phyloP scores from a whole-genome alignment of 1,284 basidiomycete genomes.

The Polyporus tsugae region DNA sequence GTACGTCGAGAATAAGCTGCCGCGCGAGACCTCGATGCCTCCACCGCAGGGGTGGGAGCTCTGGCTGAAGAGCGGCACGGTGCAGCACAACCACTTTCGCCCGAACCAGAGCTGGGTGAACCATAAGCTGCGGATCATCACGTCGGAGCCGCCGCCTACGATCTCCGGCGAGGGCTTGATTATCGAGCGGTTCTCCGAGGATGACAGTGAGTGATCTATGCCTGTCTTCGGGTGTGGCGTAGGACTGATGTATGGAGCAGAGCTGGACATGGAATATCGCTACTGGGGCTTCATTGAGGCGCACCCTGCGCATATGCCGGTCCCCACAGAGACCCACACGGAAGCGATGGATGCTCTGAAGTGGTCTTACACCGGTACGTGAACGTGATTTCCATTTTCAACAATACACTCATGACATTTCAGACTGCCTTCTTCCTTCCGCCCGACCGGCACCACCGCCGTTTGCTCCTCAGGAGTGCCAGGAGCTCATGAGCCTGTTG shows the following conservation, averaged over 20 bases:
- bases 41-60: conserved; percentile 58
- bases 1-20: conserved; percentile 53
- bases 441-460: conserved; percentile 62
- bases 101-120: conserved; percentile 68
- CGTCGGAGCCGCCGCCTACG: conserved; percentile 51
- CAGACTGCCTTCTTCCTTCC: conserved; percentile 72
- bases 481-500: conserved; percentile 71
- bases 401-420: conserved; percentile 5
- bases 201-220: conserved; percentile 62
- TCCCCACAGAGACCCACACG: conserved; percentile 57
- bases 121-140: conserved; percentile 62
- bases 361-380: conserved; percentile 76
- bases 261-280: conserved; percentile 73
- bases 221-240: neutral
- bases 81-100: conserved; percentile 43
- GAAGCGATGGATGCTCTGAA: conserved; percentile 77
- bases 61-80: conserved; percentile 55
- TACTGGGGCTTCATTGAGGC: conserved; percentile 81
- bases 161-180: conserved; percentile 33
- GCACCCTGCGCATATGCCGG: conserved; percentile 71
- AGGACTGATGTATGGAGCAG: conserved; percentile 41
- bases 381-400: conserved; percentile 1
- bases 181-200: conserved; percentile 37
- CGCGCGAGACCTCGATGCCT: conserved; percentile 39
- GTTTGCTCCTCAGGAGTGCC: conserved; percentile 77